Conservation (phyloP, 352 stramenopile species). For the Phytophthora litchii region DNA sequence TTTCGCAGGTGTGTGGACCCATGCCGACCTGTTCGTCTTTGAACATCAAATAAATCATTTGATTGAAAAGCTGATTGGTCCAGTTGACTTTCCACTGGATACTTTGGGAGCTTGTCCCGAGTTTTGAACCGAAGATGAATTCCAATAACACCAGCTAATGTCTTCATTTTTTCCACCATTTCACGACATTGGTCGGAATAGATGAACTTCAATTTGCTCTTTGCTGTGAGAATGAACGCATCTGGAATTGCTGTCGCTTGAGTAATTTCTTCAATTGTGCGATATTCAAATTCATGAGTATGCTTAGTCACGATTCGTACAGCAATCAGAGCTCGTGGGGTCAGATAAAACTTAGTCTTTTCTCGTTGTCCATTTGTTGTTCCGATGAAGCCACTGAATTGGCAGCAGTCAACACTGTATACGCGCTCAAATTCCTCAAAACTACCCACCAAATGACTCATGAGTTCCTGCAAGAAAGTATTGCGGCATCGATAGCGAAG, state of each 20-base stretch:
- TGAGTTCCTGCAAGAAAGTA: slow-evolving; percentile 81
- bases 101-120: slow-evolving; percentile 60
- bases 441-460: slow-evolving; percentile 77
- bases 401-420: slow-evolving; percentile 69
- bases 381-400: slow-evolving; percentile 79
- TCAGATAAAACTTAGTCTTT: slow-evolving; percentile 77
- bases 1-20: slow-evolving; percentile 63
- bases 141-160: slow-evolving; percentile 69
- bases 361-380: slow-evolving; percentile 72
- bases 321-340: slow-evolving; percentile 65
- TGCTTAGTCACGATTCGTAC: slow-evolving; percentile 69
- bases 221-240: slow-evolving; percentile 61
- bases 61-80: slow-evolving; percentile 49
- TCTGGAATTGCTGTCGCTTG: slow-evolving; percentile 53
- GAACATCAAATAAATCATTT: slow-evolving; percentile 56
- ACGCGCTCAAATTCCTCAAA: slow-evolving; percentile 82
- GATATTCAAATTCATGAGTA: slow-evolving; percentile 81
- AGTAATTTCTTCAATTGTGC: slow-evolving; percentile 58
- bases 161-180: slow-evolving; percentile 69
- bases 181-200: slow-evolving; percentile 67
- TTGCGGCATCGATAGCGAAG: slow-evolving; percentile 81
- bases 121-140: slow-evolving; percentile 48
- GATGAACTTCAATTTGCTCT: slow-evolving; percentile 74
- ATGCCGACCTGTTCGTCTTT: slow-evolving; percentile 59
- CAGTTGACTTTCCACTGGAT: slow-evolving; percentile 37